Evolutionary conservation across 1,284 basidiomycete genomes (phyloP).

Genomic region (Omphalotus olearius): DNA sequence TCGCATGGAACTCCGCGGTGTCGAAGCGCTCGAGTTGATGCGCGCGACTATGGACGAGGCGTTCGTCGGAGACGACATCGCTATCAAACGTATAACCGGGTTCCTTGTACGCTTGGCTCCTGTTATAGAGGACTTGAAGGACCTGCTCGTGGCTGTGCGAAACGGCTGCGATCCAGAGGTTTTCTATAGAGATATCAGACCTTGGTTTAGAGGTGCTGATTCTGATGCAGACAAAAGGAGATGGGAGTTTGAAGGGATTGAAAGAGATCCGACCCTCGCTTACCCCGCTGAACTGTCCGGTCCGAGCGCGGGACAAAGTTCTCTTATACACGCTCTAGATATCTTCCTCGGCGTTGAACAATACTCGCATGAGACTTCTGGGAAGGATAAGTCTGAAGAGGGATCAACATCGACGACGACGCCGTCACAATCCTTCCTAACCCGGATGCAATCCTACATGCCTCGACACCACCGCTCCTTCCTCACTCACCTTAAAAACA

Average conservation of each 20-base stretch:
- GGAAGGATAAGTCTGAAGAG: slow-evolving; percentile 1
- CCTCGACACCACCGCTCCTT: slow-evolving; percentile 88
- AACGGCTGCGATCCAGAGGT: slow-evolving; percentile 74
- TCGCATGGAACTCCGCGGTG: slow-evolving; percentile 86
- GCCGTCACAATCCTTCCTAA: slow-evolving; percentile 51
- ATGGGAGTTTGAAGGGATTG: slow-evolving; percentile 45
- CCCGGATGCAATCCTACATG: slow-evolving; percentile 87
- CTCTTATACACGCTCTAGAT: slow-evolving; percentile 86
- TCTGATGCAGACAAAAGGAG: slow-evolving; percentile 47
- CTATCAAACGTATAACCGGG: slow-evolving; percentile 65
- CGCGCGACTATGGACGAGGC: slow-evolving; percentile 86
- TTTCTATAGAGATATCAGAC: slow-evolving; percentile 85
- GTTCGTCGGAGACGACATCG: slow-evolving; percentile 82
- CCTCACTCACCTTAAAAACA: slow-evolving; percentile 73
- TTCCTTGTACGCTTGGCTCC: slow-evolving; percentile 67
- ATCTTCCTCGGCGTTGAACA: slow-evolving; percentile 88
- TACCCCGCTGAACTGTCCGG: slow-evolving; percentile 73
- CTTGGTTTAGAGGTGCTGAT: slow-evolving; percentile 91
- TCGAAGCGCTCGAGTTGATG: slow-evolving; percentile 84
- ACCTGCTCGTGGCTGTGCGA: slow-evolving; percentile 63
- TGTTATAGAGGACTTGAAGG: slow-evolving; percentile 64
- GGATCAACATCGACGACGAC: background rate
- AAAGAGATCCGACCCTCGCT: background rate
- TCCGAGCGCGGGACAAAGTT: slow-evolving; percentile 89
- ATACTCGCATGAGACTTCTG: slow-evolving; percentile 28